Evolutionary conservation across 2,329 filamentous ascomycete species (phyloP).

Genomic region (Pseudocercospora crystallina): DNA sequence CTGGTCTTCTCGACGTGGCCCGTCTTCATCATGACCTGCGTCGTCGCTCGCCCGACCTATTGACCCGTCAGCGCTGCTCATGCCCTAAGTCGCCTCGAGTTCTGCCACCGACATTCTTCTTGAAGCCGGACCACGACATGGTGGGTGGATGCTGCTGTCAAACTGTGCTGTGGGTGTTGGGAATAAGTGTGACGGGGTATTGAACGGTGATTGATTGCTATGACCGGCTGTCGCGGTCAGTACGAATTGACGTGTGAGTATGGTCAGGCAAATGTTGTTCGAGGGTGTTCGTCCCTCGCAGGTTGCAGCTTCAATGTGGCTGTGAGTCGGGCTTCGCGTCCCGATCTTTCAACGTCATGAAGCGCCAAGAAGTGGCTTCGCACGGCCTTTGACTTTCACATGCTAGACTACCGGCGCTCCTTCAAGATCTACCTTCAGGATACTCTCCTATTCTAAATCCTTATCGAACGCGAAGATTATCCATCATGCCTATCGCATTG

Average conservation of each 20-base stretch:
- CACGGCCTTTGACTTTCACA: too few relatives aligned
- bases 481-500: slow-evolving; percentile 58
- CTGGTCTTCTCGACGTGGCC: slow-evolving; percentile 98
- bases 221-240: slow-evolving; percentile 1
- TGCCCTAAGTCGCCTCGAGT: background rate
- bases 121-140: slow-evolving; percentile 61
- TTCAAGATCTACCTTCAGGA: too few relatives aligned
- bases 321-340: too few relatives aligned
- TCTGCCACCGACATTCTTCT: slow-evolving; percentile 33
- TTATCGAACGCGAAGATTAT: background rate
- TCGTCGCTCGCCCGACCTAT: slow-evolving; percentile 97
- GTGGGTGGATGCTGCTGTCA: slow-evolving; percentile 31
- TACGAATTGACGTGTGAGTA: background rate
- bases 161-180: background rate
- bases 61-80: slow-evolving; percentile 67
- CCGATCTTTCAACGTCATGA: too few relatives aligned
- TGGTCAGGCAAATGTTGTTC: too few relatives aligned
- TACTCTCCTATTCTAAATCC: too few relatives aligned
- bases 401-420: too few relatives aligned
- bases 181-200: slow-evolving; percentile 6
- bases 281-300: too few relatives aligned
- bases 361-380: too few relatives aligned
- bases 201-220: slow-evolving; percentile 1
- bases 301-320: too few relatives aligned
- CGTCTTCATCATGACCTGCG: slow-evolving; percentile 99